phyloP scores from a whole-genome alignment of 2,329 filamentous ascomycete genomes.

The Claviceps africana region DNA sequence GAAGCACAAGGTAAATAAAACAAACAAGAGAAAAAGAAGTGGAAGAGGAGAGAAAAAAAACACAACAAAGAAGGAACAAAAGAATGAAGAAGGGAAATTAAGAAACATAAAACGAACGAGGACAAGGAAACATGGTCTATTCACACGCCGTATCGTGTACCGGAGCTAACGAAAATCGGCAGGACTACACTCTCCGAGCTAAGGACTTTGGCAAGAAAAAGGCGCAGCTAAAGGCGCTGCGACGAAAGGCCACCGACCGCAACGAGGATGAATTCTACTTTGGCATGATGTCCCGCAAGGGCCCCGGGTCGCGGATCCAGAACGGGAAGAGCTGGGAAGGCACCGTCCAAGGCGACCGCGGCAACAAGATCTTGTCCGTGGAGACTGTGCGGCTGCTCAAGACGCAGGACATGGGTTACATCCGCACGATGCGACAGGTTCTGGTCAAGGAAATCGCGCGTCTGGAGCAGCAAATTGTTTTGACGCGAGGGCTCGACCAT shows the following conservation, averaged over 20 bases:
- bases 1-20: conserved; percentile 63
- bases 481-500: conserved; percentile 25
- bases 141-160: neutral
- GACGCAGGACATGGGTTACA: conserved; percentile 54
- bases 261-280: conserved; percentile 65
- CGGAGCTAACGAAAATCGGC: neutral
- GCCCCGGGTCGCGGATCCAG: conserved; percentile 35
- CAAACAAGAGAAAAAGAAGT: too few relatives aligned
- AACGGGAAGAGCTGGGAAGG: conserved; percentile 39
- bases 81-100: too few relatives aligned
- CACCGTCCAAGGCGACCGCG: conserved; percentile 42
- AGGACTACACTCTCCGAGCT: conserved; percentile 53
- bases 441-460: conserved; percentile 41
- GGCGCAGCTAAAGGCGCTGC: conserved; percentile 41
- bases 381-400: conserved; percentile 50
- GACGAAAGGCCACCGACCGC: conserved; percentile 47
- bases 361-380: conserved; percentile 39
- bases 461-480: conserved; percentile 39
- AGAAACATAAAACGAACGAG: conserved; percentile 70
- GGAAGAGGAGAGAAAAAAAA: too few relatives aligned
- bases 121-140: neutral
- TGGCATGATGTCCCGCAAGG: conserved; percentile 50
- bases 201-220: conserved; percentile 55
- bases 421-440: conserved; percentile 48
- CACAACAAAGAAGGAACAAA: too few relatives aligned